phyloP scores from a whole-genome alignment of 257 asterid species.

The Solanum clarkiae region DNA sequence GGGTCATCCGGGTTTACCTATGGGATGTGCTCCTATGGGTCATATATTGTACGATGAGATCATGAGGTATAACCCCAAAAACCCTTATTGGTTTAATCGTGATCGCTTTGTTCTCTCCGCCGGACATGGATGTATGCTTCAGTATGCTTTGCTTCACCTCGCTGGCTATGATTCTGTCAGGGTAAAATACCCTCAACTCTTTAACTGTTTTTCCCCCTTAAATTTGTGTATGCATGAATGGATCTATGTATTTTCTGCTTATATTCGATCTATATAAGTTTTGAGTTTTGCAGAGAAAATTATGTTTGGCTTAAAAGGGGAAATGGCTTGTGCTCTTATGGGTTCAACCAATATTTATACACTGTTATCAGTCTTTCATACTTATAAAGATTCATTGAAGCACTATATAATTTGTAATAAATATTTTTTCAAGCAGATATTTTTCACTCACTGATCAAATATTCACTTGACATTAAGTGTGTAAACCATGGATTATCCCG shows the following conservation, averaged over 20 bases:
- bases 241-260: background rate
- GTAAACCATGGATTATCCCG: background rate
- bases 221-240: background rate
- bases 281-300: background rate
- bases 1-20: conserved; percentile 89
- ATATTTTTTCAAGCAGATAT: background rate
- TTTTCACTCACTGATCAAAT: background rate
- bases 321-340: background rate
- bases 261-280: background rate
- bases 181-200: conserved; percentile 10
- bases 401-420: background rate
- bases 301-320: background rate
- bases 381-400: background rate
- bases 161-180: conserved; percentile 74
- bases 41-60: conserved; percentile 77
- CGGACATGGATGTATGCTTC: conserved; percentile 91
- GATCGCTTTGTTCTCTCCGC: conserved; percentile 84
- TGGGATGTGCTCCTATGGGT: conserved; percentile 93
- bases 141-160: conserved; percentile 83
- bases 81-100: conserved; percentile 79
- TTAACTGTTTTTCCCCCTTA: background rate
- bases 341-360: background rate
- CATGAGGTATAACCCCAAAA: conserved; percentile 74
- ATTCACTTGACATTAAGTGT: background rate
- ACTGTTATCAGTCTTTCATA: background rate